A percentile compares a stretch with the other conserved stretches of the same genome.
Conservation (phyloP, 371 early-diverging fungal genomes). For the Polyrhizophydium stewartii region DNA sequence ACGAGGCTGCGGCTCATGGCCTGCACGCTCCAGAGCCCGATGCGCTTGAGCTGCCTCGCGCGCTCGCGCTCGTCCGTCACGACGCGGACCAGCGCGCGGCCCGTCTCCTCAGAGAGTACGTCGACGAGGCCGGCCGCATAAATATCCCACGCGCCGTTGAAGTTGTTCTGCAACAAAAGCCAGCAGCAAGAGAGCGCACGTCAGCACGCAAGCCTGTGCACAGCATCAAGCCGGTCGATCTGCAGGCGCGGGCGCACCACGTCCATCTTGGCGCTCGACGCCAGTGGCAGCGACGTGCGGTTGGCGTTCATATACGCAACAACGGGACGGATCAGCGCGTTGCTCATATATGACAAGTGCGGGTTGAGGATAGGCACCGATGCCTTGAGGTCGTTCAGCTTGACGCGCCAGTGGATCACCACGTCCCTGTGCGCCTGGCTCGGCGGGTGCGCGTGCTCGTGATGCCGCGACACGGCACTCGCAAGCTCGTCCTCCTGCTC, state of each 20-base stretch:
- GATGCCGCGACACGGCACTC: no score
- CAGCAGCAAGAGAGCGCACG: background rate
- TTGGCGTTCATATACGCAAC: constrained; percentile 93
- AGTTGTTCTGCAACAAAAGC: constrained; percentile 52
- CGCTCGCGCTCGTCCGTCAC: constrained; percentile 82
- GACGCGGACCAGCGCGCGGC: constrained; percentile 72
- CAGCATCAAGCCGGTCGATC: no score
- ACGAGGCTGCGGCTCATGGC: constrained; percentile 68
- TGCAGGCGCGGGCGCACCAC: constrained; percentile 41
- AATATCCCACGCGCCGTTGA: constrained; percentile 91
- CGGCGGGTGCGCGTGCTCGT: background rate
- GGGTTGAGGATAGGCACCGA: constrained; percentile 72
- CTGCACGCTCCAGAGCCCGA: constrained; percentile 80
- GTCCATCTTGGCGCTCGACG: constrained; percentile 71
- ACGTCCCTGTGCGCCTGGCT: constrained; percentile 4
- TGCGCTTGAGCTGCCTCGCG: constrained; percentile 73
- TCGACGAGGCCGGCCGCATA: constrained; percentile 79
- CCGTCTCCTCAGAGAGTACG: constrained; percentile 75
- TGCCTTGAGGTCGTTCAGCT: constrained; percentile 86
- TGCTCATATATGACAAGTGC: constrained; percentile 63
- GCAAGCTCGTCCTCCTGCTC: background rate
- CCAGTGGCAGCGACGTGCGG: constrained; percentile 77
- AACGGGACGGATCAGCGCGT: constrained; percentile 87
- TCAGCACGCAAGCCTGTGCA: no score
- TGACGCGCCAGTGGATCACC: constrained; percentile 55